Evolutionary conservation across 495 filamentous ascomycete species (phyloP), one percentile per base, ranked within the genome.

Genomic region (Neurospora discreta): DNA sequence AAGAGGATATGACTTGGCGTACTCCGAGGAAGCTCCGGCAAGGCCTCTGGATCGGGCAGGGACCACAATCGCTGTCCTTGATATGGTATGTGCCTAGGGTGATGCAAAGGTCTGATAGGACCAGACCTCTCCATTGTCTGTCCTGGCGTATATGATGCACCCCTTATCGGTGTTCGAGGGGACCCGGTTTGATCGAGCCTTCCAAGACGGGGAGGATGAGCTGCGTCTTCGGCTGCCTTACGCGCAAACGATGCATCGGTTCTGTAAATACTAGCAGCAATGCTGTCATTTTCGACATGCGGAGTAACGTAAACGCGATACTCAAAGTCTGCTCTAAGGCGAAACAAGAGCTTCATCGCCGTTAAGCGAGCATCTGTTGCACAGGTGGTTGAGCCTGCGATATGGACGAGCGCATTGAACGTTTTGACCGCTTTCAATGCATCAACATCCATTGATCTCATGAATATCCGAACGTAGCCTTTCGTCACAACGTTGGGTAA

Each of bases 271-370:
- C 89, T 85, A 38, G 87, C 87, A 44, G 95, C 91, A 13, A 97
- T 80, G 67, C 86, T 87, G 74, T 91, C 89, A 52, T 87, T 89
- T 74, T 96, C 93, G 0, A 87, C 86, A 9, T 85, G 84, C 9
- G 86, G 79, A 2, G 88, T 85, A 38, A 97, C 81, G 52, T 89
- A 90, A 5, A 98, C 85, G 41, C 88, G 86, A 67, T 93, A 86
- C 18, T 89, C 87, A 39, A 89, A 91, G 77, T 97, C 92, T 38
- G 92, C 92, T 68, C 95, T 87, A 23, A 98, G 82, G 26, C 95
- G 89, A 77, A 95, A 94, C 8, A 98, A 83, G 60, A 97, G 81
- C 75, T 93, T 96, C 83, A 97, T 87, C 5, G 91, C 90, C 11
- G 89, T 90, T 33, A 98, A 82, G 13, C 93, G 91, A 65, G 93